Conservation (phyloP, 176 grass and related monocot species). For the Oryza glaberrima region DNA sequence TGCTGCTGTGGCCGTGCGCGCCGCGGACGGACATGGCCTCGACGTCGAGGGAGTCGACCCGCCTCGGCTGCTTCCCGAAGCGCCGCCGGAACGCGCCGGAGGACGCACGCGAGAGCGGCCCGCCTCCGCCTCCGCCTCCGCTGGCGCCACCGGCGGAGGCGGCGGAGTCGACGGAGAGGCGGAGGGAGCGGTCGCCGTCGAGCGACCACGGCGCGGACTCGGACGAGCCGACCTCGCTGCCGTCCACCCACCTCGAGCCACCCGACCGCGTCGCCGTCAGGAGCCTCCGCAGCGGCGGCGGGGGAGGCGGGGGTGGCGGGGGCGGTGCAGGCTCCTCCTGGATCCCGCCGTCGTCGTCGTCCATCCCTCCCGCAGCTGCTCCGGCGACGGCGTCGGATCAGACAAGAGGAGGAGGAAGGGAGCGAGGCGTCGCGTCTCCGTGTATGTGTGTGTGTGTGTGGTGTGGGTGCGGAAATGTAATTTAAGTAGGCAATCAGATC, state of each 20-base stretch:
- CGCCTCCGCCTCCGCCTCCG: background rate
- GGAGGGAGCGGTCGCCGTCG: slow-evolving; percentile 30
- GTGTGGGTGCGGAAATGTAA: too few relatives aligned
- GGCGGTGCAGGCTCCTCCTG: slow-evolving; percentile 59
- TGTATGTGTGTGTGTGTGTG: too few relatives aligned
- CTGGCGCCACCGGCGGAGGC: background rate
- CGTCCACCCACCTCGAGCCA: slow-evolving; percentile 82
- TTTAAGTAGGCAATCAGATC: too few relatives aligned
- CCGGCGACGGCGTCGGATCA: slow-evolving; percentile 26
- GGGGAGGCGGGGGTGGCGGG: background rate
- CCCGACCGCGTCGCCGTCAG: slow-evolving; percentile 44
- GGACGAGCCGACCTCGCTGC: slow-evolving; percentile 92
- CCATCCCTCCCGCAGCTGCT: slow-evolving; percentile 31
- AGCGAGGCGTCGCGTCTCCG: background rate
- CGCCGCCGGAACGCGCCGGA: slow-evolving; percentile 58
- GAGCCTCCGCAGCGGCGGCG: background rate
- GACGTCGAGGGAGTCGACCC: slow-evolving; percentile 93
- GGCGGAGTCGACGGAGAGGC: slow-evolving; percentile 1
- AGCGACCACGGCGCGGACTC: slow-evolving; percentile 65
- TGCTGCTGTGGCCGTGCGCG: slow-evolving; percentile 50
- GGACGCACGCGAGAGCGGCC: background rate
- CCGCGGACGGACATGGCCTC: slow-evolving; percentile 83
- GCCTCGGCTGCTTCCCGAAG: slow-evolving; percentile 58
- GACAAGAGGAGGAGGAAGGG: background rate
- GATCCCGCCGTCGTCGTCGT: slow-evolving; percentile 75